Evolutionary conservation across 768 basidiomycete species (phyloP), one percentile per base, ranked within the genome.

Genomic region (Lactarius tabidus): DNA sequence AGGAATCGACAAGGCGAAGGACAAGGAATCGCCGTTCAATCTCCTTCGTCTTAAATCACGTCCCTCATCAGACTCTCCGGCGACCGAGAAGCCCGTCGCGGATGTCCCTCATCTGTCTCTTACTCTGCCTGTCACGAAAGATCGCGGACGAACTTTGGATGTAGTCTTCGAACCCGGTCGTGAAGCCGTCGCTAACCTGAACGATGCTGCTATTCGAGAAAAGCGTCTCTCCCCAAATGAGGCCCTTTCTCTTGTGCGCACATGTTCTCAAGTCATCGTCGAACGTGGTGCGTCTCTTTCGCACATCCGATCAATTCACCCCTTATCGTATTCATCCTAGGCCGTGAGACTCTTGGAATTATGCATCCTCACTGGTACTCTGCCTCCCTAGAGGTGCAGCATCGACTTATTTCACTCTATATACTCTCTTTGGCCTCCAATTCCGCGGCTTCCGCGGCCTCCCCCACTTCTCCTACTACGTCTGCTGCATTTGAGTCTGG

Each of bases 281-380:
- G 79, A 85, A 53, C 81, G 83, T 70, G 91, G 90, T 85, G 77
- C 35, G 84, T 74, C 18, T 45, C 56, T 66, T 28, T 71, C 57
- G 10, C 52, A 23, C 70, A 35, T 66, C 36, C 36, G 60, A 39
- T 51, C 41, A 51, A 23, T 39, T 41, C 17, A 10, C 3, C 35
- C 38, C 31, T 59, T 58, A 52, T 31, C 59, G 57, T 54, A 39
- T 45, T 69, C 66, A 48, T 62, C 66, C 15, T 65, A 92, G 90
- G 90, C n/a, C 79, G 91, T 58, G 89, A 91, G 73, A 86, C 87
- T 4, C 85, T 90, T 54, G 91, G 91, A 23, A 80, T 93, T 54
- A 93, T 93, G 89, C 88, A 89, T 70, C 89, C 91, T 6, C 88
- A 92, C 73, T 93, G 89, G 90, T 80, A 88, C 73, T 87, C 90